Percentiles rank a stretch among this genome's conserved stretches.
phyloP scores from a whole-genome alignment of 2,329 filamentous ascomycete genomes.

The Aspergillus ochraceoroseus region DNA sequence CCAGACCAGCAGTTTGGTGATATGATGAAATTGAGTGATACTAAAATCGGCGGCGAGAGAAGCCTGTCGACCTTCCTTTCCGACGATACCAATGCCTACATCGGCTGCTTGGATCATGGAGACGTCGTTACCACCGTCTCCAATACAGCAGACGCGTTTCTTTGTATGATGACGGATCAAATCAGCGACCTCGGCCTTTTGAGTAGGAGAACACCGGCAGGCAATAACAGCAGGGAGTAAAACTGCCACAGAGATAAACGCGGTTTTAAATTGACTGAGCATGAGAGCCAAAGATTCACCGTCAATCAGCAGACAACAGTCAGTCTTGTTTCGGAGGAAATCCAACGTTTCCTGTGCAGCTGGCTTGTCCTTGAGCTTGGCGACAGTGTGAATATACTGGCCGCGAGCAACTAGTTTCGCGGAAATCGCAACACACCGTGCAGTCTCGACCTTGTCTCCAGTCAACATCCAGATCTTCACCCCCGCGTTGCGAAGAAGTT shows the following conservation, averaged over 20 bases:
- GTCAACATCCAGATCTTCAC: constrained; percentile 99
- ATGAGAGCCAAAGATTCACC: constrained; percentile 84
- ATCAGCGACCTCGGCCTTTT: constrained; percentile 89
- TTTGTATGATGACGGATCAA: constrained; percentile 88
- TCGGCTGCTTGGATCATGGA: constrained; percentile 99
- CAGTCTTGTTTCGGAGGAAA: constrained; percentile 75
- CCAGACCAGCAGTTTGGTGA: constrained; percentile 98
- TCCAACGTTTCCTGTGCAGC: constrained; percentile 83
- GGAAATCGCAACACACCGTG: constrained; percentile 89
- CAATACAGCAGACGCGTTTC: constrained; percentile 95
- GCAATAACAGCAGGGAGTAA: constrained; percentile 86
- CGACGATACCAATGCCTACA: constrained; percentile 94
- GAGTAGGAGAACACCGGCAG: constrained; percentile 91
- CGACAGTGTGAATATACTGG: constrained; percentile 92
- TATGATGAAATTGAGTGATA: constrained; percentile 88
- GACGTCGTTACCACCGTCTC: constrained; percentile 96
- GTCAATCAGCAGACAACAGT: constrained; percentile 88
- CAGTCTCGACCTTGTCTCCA: constrained; percentile 96
- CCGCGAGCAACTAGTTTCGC: constrained; percentile 89
- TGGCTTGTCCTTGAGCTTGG: constrained; percentile 76
- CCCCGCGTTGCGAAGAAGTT: constrained; percentile 90
- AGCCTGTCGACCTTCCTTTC: constrained; percentile 93
- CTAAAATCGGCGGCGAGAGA: constrained; percentile 94
- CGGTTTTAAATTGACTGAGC: constrained; percentile 71
- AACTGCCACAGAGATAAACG: constrained; percentile 86